Evolutionary conservation across 2,329 filamentous ascomycete genomes (phyloP).

Genomic region (Aspergillus pseudonomiae): DNA sequence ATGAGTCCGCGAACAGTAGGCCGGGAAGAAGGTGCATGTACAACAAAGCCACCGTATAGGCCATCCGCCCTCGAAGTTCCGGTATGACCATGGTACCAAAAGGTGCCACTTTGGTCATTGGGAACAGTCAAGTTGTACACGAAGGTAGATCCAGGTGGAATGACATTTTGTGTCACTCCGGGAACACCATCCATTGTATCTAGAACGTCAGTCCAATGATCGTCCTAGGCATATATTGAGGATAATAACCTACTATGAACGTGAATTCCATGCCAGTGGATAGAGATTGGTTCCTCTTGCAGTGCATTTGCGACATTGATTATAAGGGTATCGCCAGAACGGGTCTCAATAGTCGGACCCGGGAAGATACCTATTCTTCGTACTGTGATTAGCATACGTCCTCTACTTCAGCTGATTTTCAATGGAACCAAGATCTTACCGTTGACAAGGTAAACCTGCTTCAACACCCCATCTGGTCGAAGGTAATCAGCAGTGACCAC

Average conservation of each 20-base stretch:
- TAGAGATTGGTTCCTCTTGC: slow-evolving; percentile 41
- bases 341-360: slow-evolving; percentile 54
- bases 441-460: slow-evolving; percentile 55
- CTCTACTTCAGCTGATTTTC: not conserved
- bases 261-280: slow-evolving; percentile 55
- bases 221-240: not conserved
- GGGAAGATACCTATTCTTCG: slow-evolving; percentile 44
- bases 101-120: slow-evolving; percentile 46
- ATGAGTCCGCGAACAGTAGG: slow-evolving; percentile 22
- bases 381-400: not conserved
- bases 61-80: slow-evolving; percentile 49
- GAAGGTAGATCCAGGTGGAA: slow-evolving; percentile 59
- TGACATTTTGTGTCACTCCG: slow-evolving; percentile 68
- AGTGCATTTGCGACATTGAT: slow-evolving; percentile 49
- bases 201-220: slow-evolving; percentile 13
- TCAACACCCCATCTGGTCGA: slow-evolving; percentile 56
- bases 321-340: slow-evolving; percentile 50
- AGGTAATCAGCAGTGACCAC: slow-evolving; percentile 42
- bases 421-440: slow-evolving; percentile 26
- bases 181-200: slow-evolving; percentile 68
- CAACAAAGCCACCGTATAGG: slow-evolving; percentile 51
- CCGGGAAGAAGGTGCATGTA: slow-evolving; percentile 44
- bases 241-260: slow-evolving; percentile 36
- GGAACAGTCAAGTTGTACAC: slow-evolving; percentile 47
- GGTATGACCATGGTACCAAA: slow-evolving; percentile 55